Evolutionary conservation across 352 stramenopile species (phyloP).

Genomic region (Phytophthora tentaculata): DNA sequence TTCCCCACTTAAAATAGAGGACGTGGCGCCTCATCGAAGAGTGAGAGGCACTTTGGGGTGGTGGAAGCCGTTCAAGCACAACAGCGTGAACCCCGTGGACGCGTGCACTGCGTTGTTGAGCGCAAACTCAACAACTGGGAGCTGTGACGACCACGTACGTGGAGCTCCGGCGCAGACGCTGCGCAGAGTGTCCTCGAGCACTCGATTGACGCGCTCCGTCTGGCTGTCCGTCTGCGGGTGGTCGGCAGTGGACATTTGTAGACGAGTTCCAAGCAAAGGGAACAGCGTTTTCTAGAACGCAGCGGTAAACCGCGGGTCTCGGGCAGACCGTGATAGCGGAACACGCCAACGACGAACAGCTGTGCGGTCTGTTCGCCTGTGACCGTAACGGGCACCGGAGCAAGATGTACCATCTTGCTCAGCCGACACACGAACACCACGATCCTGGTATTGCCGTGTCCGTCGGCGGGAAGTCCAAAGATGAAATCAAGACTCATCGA

Average conservation of each 20-base stretch:
- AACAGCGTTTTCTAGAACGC: conserved; percentile 23
- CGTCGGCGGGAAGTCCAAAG: conserved; percentile 26
- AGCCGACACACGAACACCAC: conserved; percentile 39
- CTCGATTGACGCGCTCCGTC: conserved; percentile 32
- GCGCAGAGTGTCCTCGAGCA: conserved; percentile 28
- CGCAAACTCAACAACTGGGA: conserved; percentile 36
- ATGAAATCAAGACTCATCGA: conserved; percentile 28
- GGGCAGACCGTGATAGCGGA: conserved; percentile 30
- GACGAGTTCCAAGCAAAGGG: conserved; percentile 9
- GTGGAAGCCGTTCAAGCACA: conserved; percentile 1
- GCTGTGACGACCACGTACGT: background rate
- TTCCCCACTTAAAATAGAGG: conserved; percentile 2
- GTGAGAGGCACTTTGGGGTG: background rate
- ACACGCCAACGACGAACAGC: conserved; percentile 37
- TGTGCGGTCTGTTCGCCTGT: conserved; percentile 12
- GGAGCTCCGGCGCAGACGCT: conserved; percentile 26
- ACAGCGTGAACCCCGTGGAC: conserved; percentile 20
- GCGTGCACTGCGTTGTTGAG: conserved; percentile 23
- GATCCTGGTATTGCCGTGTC: conserved; percentile 16
- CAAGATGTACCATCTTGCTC: conserved; percentile 40
- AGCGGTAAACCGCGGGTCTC: conserved; percentile 20
- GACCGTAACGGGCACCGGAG: conserved; percentile 8
- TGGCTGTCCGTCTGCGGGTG: conserved; percentile 37
- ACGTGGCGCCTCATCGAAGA: background rate
- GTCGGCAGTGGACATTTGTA: conserved; percentile 30